Base-by-base conservation (phyloP, 2,329 filamentous ascomycete genomes). In the Leptodontidium sp. region DNA sequence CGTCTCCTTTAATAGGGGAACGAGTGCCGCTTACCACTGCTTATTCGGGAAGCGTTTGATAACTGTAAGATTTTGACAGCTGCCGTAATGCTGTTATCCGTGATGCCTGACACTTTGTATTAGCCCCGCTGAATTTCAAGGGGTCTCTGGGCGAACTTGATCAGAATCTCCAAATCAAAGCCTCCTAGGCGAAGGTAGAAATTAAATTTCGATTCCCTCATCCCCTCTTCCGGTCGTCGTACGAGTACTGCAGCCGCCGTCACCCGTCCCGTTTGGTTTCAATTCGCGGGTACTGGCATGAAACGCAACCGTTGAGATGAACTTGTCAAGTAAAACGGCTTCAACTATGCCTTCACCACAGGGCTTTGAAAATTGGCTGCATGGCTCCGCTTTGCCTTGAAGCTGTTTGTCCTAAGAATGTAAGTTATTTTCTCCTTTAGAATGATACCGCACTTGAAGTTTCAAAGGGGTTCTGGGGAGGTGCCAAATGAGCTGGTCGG, bases 261-360 rank as follows among this genome's bases (percentile, higher is more conserved):
- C 29, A 55, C 2, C 29, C 52, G 6, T 55, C 2, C 14, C 26
- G 26, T 55, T 14, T 55, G 4, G 29, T 55, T 53, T 55, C 14
- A 12, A 55, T 35, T n/a, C 29, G 14, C 52, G 52, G 52, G 4
- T 35, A 35, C 15, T 55, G 52, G 6, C 52, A 55, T 55, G 26
- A 35, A 55, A 55, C 52, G 35, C 52, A 35, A 55, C 52, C 52
- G 52, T 55, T 55, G 52, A n/a, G 15, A 55, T 7, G 26, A 3
- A 35, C 52, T 14, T 35, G 29, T 35, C 52, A 55, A n/a, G 52
- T 35, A 17, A 6, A 26, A 55, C 26, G 15, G 15, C 26, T 9
- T 55, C 24, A n/a, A 17, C 29, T 2, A 26, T 17, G 29, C 29
- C 29, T 32, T 32, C 15, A 5, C 52, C 15, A 35, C 17, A 35